Evolutionary conservation across 2,329 filamentous ascomycete species (phyloP), one percentile per base, ranked within the genome.

Genomic region (Verruconis gallopava): DNA sequence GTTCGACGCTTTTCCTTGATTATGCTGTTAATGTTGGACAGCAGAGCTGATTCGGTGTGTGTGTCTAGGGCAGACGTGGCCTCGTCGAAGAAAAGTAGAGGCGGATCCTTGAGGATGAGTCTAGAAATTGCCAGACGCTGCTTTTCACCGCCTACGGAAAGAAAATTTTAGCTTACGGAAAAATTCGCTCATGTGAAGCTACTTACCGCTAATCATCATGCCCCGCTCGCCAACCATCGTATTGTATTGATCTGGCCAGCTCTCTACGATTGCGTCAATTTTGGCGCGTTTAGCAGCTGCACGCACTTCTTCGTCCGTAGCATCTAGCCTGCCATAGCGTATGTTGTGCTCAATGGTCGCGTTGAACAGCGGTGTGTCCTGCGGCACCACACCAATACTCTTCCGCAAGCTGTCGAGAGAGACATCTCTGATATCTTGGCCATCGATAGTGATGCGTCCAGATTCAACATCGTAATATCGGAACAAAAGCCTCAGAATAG

Each of bases 341-440:
- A 98, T 94, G 58, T 98, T 98, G 60, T 95, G 85, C 56, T 83
- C 81, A 45, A 98, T 89, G 0, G 86, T 91, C 55, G 94, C 86
- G 59, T 98, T 98, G 69, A 98, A 98, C 1, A 98, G 70, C 0
- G 91, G 88, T 0, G 91, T 96, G 52, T 98, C 91, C 58, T 98
- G 93, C 0, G 91, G 91, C 1, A 98, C 91, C 13, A 98, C 89
- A 17, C 91, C 91, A 48, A 98, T 96, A 2, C 82, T 74, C 49
- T 75, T 76, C 4, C 91, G 78, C 20, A 98, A 67, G 25, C 83
- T 93, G 41, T 93, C 85, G 2, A 96, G 61, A 9, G 72, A 79
- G 1, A 98, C 80, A 45, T 85, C 72, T 32, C 84, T 80, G 49
- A 98, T 77, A 57, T 98, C 88, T 56, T 98, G 91, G 40, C 81